Conservation (phyloP, 257 asterid species). For the Hygrophila difformis region DNA sequence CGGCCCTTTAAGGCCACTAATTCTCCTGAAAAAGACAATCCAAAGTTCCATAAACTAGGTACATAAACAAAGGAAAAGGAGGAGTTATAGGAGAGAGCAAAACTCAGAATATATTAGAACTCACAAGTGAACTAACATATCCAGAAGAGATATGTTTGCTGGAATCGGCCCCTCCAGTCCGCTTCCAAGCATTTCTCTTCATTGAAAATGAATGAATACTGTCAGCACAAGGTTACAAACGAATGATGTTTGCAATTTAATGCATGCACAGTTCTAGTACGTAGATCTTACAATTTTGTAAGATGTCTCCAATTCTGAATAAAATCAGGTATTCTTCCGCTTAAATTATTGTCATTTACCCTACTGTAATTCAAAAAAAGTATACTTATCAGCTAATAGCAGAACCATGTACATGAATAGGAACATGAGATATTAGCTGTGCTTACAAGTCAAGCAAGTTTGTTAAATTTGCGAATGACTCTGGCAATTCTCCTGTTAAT, state of each 20-base stretch:
- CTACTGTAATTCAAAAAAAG: constrained; percentile 43
- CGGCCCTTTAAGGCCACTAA: constrained; percentile 64
- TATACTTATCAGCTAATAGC: background rate
- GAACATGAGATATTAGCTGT: constrained; percentile 9
- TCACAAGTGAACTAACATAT: constrained; percentile 56
- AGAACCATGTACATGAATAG: background rate
- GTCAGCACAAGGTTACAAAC: constrained; percentile 14
- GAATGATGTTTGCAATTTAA: constrained; percentile 12
- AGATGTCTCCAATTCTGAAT: constrained; percentile 81
- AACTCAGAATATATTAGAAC: constrained; percentile 23
- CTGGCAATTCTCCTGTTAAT: constrained; percentile 58
- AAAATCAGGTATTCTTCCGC: constrained; percentile 64
- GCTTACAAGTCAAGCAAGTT: constrained; percentile 73
- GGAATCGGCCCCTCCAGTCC: constrained; percentile 91
- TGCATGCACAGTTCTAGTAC: constrained; percentile 2
- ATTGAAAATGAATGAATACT: constrained; percentile 16
- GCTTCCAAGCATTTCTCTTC: constrained; percentile 84
- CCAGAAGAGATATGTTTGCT: constrained; percentile 51
- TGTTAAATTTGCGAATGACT: constrained; percentile 45
- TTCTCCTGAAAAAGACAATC: constrained; percentile 51
- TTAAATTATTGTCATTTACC: constrained; percentile 69
- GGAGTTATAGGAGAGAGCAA: background rate
- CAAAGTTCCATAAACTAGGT: constrained; percentile 2
- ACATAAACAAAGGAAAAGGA: constrained; percentile 5
- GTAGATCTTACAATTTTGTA: constrained; percentile 52